Conservation (phyloP, 768 basidiomycete species). For the Mycena olivaceomarginata region DNA sequence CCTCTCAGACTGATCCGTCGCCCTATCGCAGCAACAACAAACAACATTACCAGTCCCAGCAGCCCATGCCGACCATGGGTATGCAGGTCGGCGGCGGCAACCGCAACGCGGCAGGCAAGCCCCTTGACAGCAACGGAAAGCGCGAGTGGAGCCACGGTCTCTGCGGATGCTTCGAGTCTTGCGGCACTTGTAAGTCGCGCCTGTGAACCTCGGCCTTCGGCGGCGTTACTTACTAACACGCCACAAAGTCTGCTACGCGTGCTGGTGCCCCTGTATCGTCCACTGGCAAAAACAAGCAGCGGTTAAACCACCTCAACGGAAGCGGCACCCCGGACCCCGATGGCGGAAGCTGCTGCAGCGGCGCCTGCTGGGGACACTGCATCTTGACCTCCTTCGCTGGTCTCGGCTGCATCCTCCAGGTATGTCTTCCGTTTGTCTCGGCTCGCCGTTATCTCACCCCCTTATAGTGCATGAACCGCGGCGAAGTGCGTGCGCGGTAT, state of each 20-base stretch:
- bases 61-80: constrained; percentile 42
- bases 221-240: background rate
- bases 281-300: constrained; percentile 60
- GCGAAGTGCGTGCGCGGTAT: constrained; percentile 64
- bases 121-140: constrained; percentile 50
- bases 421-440: background rate
- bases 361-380: constrained; percentile 42
- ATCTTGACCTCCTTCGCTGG: constrained; percentile 23
- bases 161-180: constrained; percentile 50
- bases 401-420: constrained; percentile 36
- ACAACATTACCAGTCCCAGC: constrained; percentile 39
- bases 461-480: constrained; percentile 55
- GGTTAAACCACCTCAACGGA: constrained; percentile 55
- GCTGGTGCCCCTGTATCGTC: constrained; percentile 61
- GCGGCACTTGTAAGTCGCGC: constrained; percentile 49
- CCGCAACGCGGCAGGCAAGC: constrained; percentile 51
- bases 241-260: constrained; percentile 51
- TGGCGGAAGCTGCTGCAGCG: constrained; percentile 52
- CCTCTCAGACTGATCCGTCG: background rate
- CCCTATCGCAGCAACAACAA: constrained; percentile 33
- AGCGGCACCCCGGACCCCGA: constrained; percentile 59
- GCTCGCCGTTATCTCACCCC: background rate
- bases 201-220: background rate
- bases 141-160: constrained; percentile 56
- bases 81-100: constrained; percentile 50